Evolutionary conservation across 768 basidiomycete species (phyloP), one percentile per base, ranked within the genome.

Genomic region (Gelatoporia subvermispora): DNA sequence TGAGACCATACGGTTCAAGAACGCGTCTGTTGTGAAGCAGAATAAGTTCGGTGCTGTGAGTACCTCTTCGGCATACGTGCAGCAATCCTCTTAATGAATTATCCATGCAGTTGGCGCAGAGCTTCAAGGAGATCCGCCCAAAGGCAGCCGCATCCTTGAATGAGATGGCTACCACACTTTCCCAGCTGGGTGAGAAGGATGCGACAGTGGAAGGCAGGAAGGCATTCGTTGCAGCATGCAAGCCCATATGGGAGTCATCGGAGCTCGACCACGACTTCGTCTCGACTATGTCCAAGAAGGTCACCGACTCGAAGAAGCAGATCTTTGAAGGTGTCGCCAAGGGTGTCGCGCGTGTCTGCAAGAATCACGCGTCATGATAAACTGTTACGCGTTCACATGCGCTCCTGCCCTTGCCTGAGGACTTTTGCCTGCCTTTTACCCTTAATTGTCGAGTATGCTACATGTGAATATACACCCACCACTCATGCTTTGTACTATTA

Each of bases 1-100:
- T n/a, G 85, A 84, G 60, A 84, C 82, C 0, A 57, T 78, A 44
- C 80, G 89, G 11, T 92, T 91, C 73, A 89, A 87, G 62, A 66
- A 79, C 8, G 65, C 80, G 3, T 78, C 84, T 0, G 72, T 85
- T 16, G 76, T 84, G 36, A 89, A 88, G 62, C 72, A 79, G 35
- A 77, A 91, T 64, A 90, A 85, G 62, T 76, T 87, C 39, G 83
- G 85, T 38, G 71, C 72, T 52, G 88, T 90, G 60, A 57, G 82
- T 72, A 20, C 44, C 21, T 13, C 31, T 35, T 21, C 4, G 20
- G 41, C 18, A 10, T 24, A 8, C 17, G 10, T 37, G 13, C 13
- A 20, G 5, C 0, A 8, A 28, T 36, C n/a, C n/a, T n/a, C n/a
- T n/a, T 5, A 20, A 38, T 35, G 34, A 20, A 15, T 28, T 35